A percentile compares a stretch with the other conserved stretches of the same genome.
Conservation (phyloP, 2,329 filamentous ascomycete genomes). For the Incumbomyces lentus region DNA sequence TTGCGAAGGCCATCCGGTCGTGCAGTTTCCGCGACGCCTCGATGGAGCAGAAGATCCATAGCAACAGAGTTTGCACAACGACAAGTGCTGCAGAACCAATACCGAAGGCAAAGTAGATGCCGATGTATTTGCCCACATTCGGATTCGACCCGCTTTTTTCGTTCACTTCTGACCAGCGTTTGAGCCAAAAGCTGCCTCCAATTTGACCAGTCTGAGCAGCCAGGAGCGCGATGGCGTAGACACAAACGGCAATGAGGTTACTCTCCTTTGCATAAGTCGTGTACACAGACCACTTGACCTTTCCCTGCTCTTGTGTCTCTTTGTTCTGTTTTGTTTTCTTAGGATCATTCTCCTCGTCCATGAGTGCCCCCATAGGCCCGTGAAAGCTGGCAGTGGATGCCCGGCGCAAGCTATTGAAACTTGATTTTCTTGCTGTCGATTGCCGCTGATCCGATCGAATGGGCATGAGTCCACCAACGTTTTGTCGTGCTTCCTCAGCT, state of each 20-base stretch:
- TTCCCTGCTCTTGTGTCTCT: slow-evolving; percentile 85
- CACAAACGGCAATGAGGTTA: slow-evolving; percentile 69
- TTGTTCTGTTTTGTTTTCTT: slow-evolving; percentile 76
- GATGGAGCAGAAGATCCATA: slow-evolving; percentile 99
- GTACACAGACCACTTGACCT: slow-evolving; percentile 96
- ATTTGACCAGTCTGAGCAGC: slow-evolving; percentile 74
- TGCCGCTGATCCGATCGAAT: slow-evolving; percentile 49
- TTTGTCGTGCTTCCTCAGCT: slow-evolving; percentile 55
- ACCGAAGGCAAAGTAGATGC: slow-evolving; percentile 91
- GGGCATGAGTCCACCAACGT: slow-evolving; percentile 62
- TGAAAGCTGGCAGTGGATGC: slow-evolving; percentile 87
- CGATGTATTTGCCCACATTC: slow-evolving; percentile 78
- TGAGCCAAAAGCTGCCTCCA: slow-evolving; percentile 82
- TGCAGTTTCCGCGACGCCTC: slow-evolving; percentile 95
- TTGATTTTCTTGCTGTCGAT: slow-evolving; percentile 50
- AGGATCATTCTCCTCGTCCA: slow-evolving; percentile 61
- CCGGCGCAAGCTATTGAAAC: slow-evolving; percentile 70
- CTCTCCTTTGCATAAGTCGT: slow-evolving; percentile 88
- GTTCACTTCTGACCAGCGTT: slow-evolving; percentile 81
- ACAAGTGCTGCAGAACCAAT: slow-evolving; percentile 76
- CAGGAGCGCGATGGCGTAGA: slow-evolving; percentile 70
- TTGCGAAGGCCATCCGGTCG: slow-evolving; percentile 92
- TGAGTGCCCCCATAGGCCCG: slow-evolving; percentile 71
- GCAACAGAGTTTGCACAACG: slow-evolving; percentile 71
- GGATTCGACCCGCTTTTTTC: slow-evolving; percentile 56